Conservation (phyloP, 2,329 filamentous ascomycete species). For the Lojkania enalia region DNA sequence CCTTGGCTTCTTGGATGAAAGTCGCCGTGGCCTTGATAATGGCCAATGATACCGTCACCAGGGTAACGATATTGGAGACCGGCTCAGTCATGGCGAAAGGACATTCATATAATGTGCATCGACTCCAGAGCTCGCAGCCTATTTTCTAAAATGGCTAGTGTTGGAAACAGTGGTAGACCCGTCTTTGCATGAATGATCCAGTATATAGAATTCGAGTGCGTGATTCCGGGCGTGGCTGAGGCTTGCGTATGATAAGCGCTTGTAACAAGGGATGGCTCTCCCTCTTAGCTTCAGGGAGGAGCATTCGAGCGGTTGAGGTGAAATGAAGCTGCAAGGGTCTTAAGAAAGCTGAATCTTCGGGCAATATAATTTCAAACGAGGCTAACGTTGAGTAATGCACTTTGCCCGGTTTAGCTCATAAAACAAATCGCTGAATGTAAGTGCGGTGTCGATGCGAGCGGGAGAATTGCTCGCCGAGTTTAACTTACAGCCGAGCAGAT, state of each 20-base stretch:
- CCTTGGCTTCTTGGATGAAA: slow-evolving; percentile 19
- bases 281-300: not conserved
- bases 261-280: not conserved
- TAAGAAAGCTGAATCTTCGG: too few relatives aligned
- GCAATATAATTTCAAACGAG: too few relatives aligned
- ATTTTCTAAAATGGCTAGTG: too few relatives aligned
- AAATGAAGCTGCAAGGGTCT: slow-evolving; percentile 2
- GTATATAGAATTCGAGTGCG: not conserved
- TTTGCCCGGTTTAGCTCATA: too few relatives aligned
- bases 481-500: too few relatives aligned
- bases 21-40: slow-evolving; percentile 14
- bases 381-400: too few relatives aligned
- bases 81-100: slow-evolving; percentile 27
- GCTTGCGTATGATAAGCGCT: not conserved
- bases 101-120: too few relatives aligned
- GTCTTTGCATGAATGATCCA: not conserved
- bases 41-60: slow-evolving; percentile 13
- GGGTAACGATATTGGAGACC: slow-evolving; percentile 16
- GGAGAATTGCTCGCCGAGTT: too few relatives aligned
- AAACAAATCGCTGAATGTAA: too few relatives aligned
- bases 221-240: not conserved
- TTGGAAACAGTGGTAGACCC: not conserved
- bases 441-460: too few relatives aligned
- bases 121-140: too few relatives aligned
- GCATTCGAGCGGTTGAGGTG: not conserved